phyloP scores from a whole-genome alignment of 306 rosid genomes.

The Bauhinia variegata region DNA sequence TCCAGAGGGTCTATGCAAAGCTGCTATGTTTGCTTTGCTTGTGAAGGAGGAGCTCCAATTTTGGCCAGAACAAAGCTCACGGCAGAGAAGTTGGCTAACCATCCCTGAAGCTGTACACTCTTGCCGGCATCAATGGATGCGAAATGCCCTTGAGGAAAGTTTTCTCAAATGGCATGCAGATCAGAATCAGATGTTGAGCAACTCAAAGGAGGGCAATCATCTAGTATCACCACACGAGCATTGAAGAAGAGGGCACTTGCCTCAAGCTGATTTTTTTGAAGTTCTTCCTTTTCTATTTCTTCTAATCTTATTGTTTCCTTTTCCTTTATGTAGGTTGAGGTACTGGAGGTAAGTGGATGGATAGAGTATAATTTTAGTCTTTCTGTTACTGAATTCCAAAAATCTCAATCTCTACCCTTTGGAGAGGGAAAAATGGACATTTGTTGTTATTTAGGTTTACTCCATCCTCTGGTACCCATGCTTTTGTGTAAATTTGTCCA shows the following conservation, averaged over 20 bases:
- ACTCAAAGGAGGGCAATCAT: constrained; percentile 21
- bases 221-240: constrained; percentile 8
- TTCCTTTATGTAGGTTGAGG: not conserved
- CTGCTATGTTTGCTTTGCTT: constrained; percentile 48
- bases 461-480: too few species aligned
- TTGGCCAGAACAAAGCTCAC: constrained; percentile 54
- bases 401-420: not conserved
- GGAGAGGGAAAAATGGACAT: not conserved
- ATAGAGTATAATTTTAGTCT: not conserved
- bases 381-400: too few species aligned
- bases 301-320: not conserved
- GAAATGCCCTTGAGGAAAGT: constrained; percentile 39
- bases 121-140: constrained; percentile 51
- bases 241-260: not conserved
- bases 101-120: constrained; percentile 35
- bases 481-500: not conserved
- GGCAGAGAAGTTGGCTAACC: constrained; percentile 49
- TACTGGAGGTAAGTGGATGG: not conserved
- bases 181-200: constrained; percentile 12
- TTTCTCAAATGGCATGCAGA: constrained; percentile 43
- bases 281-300: not conserved
- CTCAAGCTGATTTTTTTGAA: not conserved
- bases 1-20: constrained; percentile 48
- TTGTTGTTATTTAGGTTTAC: not conserved
- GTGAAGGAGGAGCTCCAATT: constrained; percentile 48